A percentile compares a stretch with the other conserved stretches of the same genome.
Evolutionary conservation across 805 yeast genomes (phyloP).

Genomic region (Metschnikowia corniflorae): DNA sequence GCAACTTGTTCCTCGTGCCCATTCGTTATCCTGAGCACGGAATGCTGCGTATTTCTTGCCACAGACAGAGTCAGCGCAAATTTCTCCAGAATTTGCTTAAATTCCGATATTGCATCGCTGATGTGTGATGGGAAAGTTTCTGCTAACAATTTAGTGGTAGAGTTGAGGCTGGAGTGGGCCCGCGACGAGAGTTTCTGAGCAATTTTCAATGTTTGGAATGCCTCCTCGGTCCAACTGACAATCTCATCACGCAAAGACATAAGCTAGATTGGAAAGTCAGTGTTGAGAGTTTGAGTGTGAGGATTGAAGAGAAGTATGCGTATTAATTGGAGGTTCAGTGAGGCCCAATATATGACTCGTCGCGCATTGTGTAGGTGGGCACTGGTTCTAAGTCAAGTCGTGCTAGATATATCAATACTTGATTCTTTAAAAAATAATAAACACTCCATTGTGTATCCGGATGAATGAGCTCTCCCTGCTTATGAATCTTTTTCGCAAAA

Average conservation of each 20-base stretch:
- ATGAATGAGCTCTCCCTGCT: no score
- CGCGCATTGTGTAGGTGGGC: no score
- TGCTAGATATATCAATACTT: no score
- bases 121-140: slow-evolving; percentile 22
- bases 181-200: slow-evolving; percentile 32
- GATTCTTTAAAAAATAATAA: no score
- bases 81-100: slow-evolving; percentile 17
- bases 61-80: slow-evolving; percentile 14
- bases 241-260: slow-evolving; percentile 13
- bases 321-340: no score
- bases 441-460: no score
- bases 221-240: slow-evolving; percentile 29
- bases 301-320: no score
- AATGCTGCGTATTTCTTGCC: slow-evolving; percentile 16
- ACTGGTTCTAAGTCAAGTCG: no score
- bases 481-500: no score
- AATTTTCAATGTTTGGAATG: slow-evolving; percentile 23
- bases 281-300: neutral
- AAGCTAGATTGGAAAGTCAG: no score
- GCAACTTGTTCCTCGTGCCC: slow-evolving; percentile 11
- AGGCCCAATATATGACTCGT: no score
- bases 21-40: slow-evolving; percentile 5
- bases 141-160: slow-evolving; percentile 22
- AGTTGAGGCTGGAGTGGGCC: slow-evolving; percentile 31
- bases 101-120: slow-evolving; percentile 14